phyloP scores from a whole-genome alignment of 2,329 filamentous ascomycete genomes.

The Ceratocystis albifundus region DNA sequence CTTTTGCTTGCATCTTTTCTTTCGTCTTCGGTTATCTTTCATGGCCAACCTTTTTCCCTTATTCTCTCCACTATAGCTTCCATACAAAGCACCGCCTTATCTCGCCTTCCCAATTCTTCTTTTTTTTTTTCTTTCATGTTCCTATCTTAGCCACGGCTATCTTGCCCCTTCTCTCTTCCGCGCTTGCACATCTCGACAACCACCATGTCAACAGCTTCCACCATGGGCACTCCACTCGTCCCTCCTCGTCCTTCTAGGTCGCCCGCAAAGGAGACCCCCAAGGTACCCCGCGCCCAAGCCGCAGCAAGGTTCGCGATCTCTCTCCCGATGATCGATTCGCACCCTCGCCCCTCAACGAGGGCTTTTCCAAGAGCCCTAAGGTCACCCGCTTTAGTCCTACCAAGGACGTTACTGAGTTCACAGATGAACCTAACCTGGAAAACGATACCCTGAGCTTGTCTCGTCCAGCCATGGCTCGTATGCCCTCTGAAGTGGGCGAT shows the following conservation, averaged over 20 bases:
- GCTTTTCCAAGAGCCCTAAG: constrained; percentile 41
- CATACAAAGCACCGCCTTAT: constrained; percentile 3
- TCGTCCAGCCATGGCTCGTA: constrained; percentile 63
- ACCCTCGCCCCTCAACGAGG: constrained; percentile 74
- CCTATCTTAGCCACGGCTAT: background rate
- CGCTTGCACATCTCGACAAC: constrained; percentile 21
- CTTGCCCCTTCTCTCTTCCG: constrained; percentile 24
- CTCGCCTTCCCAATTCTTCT: constrained; percentile 21
- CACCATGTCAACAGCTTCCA: constrained; percentile 38
- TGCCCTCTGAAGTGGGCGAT: constrained; percentile 69
- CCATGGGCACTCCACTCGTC: constrained; percentile 42
- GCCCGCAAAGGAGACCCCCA: constrained; percentile 38
- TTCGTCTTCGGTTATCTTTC: constrained; percentile 13
- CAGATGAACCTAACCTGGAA: constrained; percentile 25
- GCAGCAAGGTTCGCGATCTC: constrained; percentile 60
- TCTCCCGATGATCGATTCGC: constrained; percentile 73
- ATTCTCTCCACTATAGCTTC: constrained; percentile 2
- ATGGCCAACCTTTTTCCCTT: background rate
- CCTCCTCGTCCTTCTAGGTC: constrained; percentile 46
- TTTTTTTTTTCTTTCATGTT: constrained; percentile 12
- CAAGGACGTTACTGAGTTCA: constrained; percentile 26
- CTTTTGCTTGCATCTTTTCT: background rate
- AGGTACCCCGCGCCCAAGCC: constrained; percentile 67
- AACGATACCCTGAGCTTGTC: constrained; percentile 31
- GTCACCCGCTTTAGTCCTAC: constrained; percentile 31